Evolutionary conservation across 2,329 filamentous ascomycete species (phyloP).

Genomic region (Pseudocercospora eumusae): DNA sequence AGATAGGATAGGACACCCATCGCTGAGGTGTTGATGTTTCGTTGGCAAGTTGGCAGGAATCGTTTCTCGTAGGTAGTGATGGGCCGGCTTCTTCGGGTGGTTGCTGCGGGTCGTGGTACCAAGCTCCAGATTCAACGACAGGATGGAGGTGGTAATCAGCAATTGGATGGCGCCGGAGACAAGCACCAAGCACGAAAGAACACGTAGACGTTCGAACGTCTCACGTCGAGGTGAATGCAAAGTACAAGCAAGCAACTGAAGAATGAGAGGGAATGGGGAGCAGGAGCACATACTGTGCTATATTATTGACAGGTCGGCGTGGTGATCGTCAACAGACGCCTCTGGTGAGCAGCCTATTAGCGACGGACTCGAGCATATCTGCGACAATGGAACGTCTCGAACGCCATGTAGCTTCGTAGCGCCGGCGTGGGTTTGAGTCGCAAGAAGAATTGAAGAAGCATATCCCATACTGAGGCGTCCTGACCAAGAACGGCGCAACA

Average conservation of each 20-base stretch:
- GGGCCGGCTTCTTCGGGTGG: background rate
- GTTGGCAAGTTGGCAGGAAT: background rate
- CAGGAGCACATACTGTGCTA: background rate
- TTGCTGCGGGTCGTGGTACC: slow-evolving; percentile 7
- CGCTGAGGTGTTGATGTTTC: background rate
- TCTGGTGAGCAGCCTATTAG: background rate
- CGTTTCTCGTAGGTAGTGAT: background rate
- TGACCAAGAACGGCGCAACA: slow-evolving; percentile 8
- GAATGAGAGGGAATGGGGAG: background rate
- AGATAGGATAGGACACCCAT: slow-evolving; percentile 34
- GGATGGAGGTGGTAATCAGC: slow-evolving; percentile 1
- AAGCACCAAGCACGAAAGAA: slow-evolving; percentile 23
- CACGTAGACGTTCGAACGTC: slow-evolving; percentile 19
- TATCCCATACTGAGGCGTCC: slow-evolving; percentile 8
- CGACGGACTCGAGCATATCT: slow-evolving; percentile 8
- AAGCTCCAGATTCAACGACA: slow-evolving; percentile 5
- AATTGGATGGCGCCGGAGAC: background rate
- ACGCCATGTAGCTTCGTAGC: slow-evolving; percentile 19
- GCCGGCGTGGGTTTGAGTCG: slow-evolving; percentile 15
- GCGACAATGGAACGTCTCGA: slow-evolving; percentile 12
- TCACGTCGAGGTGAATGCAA: background rate
- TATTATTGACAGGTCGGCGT: slow-evolving; percentile 2
- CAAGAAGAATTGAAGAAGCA: slow-evolving; percentile 18
- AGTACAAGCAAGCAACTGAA: slow-evolving; percentile 5
- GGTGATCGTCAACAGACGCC: slow-evolving; percentile 3